phyloP scores from a whole-genome alignment of 352 stramenopile genomes.

The Globisporangium megalacanthum region DNA sequence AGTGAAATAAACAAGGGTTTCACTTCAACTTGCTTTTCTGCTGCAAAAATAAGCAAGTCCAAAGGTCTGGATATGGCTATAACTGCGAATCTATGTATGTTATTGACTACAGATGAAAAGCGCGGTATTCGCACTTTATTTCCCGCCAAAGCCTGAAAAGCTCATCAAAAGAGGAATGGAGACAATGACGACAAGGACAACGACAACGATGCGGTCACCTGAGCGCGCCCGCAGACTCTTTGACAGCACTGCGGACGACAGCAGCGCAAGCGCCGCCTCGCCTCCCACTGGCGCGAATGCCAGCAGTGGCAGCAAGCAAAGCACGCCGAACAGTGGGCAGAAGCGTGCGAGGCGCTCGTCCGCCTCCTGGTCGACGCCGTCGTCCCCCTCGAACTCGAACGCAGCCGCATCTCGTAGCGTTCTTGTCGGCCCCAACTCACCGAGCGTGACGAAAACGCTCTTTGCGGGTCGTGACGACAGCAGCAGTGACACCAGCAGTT shows the following conservation, averaged over 20 bases:
- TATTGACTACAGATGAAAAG: too few species aligned
- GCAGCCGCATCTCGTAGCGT: background rate
- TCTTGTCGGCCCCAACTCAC: slow-evolving; percentile 4
- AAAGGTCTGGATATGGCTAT: too few species aligned
- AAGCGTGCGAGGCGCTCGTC: slow-evolving; percentile 8
- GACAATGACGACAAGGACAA: background rate
- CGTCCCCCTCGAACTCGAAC: background rate
- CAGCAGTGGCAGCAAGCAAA: slow-evolving; percentile 10
- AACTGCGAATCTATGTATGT: too few species aligned
- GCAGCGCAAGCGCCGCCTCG: background rate
- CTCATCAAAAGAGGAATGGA: background rate
- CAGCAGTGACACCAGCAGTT: slow-evolving; percentile 20
- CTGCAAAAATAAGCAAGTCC: too few species aligned
- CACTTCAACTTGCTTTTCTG: too few species aligned
- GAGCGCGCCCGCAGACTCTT: slow-evolving; percentile 13
- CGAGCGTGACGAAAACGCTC: slow-evolving; percentile 29
- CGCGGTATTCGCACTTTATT: background rate
- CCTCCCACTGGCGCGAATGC: background rate
- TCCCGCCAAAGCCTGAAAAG: background rate
- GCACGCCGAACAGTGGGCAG: slow-evolving; percentile 6
- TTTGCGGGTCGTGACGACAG: slow-evolving; percentile 18
- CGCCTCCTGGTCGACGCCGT: background rate
- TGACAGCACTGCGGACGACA: background rate
- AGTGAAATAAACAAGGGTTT: too few species aligned
- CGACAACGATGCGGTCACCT: slow-evolving; percentile 10